Evolutionary conservation across 2,329 filamentous ascomycete species (phyloP), one percentile per base, ranked within the genome.

Genomic region (Knoxdaviesia proteae): DNA sequence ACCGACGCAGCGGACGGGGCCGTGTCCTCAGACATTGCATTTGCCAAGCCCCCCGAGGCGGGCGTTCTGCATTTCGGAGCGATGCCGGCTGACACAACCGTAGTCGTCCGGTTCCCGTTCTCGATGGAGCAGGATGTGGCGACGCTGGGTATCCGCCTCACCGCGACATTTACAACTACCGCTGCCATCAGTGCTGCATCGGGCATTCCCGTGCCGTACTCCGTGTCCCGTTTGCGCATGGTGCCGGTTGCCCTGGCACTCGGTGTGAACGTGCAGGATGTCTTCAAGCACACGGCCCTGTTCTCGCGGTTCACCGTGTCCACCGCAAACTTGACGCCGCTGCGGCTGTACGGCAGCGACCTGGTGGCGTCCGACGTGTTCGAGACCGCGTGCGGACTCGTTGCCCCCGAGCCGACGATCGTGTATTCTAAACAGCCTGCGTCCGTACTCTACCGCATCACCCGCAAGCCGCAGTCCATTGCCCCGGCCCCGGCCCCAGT

Each of bases 221-320:
- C 20, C 20, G 20, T 20, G 2, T 74, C 10, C 71, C 69, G 10
- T 66, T 68, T 6, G 69, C 72, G 38, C 20, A 71, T 67, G 4
- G 67, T 92, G 20, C 70, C 77, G 3, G 79, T 90, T 2, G 71
- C 80, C 1, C 65, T 98, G 5, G 83, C 84, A 0, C 67, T 98
- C 4, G 87, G 88, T 3, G 90, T 98, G 47, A 96, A 96, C 49
- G 90, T 98, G 5, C 87, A 96, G 52, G 90, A 98, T 51, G 74
- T 92, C 32, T 96, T 96, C 64, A 93, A 94, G 55, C 75, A 84
- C 48, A 63, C 76, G 6, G 69, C 74, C 0, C 67, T 96, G 0
- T 90, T 90, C 53, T 94, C 87, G 0, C 79, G 80, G 7, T 98
- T 98, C 56, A 93, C 83, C 9, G 79, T 98, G 42, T 86, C 84